Evolutionary conservation across 2,329 filamentous ascomycete species (phyloP).

Genomic region (Phoma sp.): DNA sequence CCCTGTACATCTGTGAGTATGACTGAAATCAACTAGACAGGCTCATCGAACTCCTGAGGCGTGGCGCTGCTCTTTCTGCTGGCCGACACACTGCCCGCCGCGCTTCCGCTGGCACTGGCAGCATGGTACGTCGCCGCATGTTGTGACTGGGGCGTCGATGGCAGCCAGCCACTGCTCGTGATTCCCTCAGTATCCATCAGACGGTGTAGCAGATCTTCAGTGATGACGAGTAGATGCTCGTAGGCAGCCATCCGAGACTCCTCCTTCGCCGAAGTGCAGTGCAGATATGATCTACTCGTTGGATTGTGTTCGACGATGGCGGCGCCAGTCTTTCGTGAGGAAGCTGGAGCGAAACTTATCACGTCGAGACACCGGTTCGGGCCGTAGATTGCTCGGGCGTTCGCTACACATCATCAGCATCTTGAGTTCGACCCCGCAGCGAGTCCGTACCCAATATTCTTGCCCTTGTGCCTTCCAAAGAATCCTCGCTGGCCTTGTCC

Average conservation of each 20-base stretch:
- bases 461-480: conserved; percentile 41
- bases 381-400: conserved; percentile 46
- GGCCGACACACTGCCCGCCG: conserved; percentile 22
- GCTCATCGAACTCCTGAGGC: conserved; percentile 32
- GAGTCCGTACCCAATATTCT: conserved; percentile 37
- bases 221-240: conserved; percentile 46
- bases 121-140: conserved; percentile 36
- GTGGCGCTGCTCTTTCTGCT: conserved; percentile 38
- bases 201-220: conserved; percentile 42
- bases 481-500: conserved; percentile 42
- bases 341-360: conserved; percentile 44
- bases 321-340: conserved; percentile 42
- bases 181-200: conserved; percentile 44
- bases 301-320: conserved; percentile 48
- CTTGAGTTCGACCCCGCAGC: too few species aligned
- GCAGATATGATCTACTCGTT: conserved; percentile 43
- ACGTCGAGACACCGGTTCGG: conserved; percentile 44
- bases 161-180: conserved; percentile 44
- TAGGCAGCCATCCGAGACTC: conserved; percentile 37
- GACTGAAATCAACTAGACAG: background rate
- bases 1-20: conserved; percentile 2
- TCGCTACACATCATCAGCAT: conserved; percentile 26
- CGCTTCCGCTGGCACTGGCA: conserved; percentile 26
- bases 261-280: conserved; percentile 44
- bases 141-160: conserved; percentile 40